Evolutionary conservation across 164 flowering plant species (phyloP).

Genomic region (Stephania yunnanensis): DNA sequence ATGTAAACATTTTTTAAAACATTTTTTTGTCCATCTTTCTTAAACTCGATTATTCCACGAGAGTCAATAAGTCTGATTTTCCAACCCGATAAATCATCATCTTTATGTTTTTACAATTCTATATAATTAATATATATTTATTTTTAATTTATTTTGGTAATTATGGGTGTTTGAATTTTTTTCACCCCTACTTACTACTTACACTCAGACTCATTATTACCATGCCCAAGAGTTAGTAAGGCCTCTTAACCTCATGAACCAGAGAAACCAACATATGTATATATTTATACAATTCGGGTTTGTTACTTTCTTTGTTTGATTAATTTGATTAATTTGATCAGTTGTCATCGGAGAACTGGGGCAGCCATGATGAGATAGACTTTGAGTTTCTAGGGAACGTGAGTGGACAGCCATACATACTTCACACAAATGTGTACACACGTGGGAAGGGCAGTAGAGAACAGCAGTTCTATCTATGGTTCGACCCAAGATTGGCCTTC

Average conservation of each 20-base stretch:
- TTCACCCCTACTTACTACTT: no score
- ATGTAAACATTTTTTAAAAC: slow-evolving; percentile 6
- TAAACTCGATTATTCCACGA: no score
- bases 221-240: no score
- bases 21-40: no score
- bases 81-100: no score
- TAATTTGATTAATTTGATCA: background rate
- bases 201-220: no score
- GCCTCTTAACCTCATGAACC: no score
- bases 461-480: slow-evolving; percentile 21
- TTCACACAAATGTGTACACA: slow-evolving; percentile 16
- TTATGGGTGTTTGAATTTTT: no score
- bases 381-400: slow-evolving; percentile 23
- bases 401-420: slow-evolving; percentile 20
- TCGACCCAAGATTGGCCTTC: slow-evolving; percentile 22
- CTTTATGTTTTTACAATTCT: no score
- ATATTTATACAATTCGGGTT: background rate
- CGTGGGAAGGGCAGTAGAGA: slow-evolving; percentile 12
- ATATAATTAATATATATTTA: no score
- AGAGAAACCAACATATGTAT: no score
- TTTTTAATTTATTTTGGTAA: background rate
- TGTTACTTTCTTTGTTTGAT: slow-evolving; percentile 10
- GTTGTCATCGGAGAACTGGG: slow-evolving; percentile 14
- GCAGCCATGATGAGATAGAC: slow-evolving; percentile 20
- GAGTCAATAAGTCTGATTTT: no score